Base-by-base conservation (phyloP, 2,329 filamentous ascomycete species). In the Cryoendolithus antarcticus region DNA sequence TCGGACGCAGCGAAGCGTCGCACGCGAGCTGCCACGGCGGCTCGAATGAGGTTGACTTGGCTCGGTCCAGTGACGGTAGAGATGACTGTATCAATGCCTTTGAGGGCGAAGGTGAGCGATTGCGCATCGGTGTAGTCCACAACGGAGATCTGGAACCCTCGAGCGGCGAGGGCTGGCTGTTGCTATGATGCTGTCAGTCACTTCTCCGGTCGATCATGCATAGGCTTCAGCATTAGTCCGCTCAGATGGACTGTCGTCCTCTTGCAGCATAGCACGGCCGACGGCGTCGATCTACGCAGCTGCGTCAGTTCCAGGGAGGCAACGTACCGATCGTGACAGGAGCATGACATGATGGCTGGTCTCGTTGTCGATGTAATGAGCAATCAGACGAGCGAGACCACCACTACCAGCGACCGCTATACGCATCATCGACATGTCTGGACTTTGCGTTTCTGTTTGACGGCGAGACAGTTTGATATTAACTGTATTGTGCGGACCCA, bases 1-100 rank as follows among this genome's bases (percentile, higher is more conserved):
- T 86, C 82, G 5, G 81, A 80, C 1, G 82, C 81, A 3, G 83
- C 76, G 52, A 86, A 86, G 29, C 75, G 70, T 10, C 72, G 70
- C 2, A 86, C 81, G 11, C 73, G 67, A 11, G 71, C 74, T 37
- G 69, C 64, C 10, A 77, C 72, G 1, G 82, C 80, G 2, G 82
- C 81, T 48, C 81, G 75, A 56, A 86, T 85, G 27, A 86, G 70
- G 44, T 75, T 74, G 33, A 85, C 66, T 54, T 86, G 82, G 24
- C 77, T 66, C 11, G 61, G 62, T 3, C 79, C 80, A 2, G 72
- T 72, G 35, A 86, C 74, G 1, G 81, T 86, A 1, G 81, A 86
- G 40, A 86, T 81, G 49, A 86, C 73, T 8, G 83, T 71, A 57
- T 86, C 79, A 32, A 84, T 71, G 8, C 82, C 82, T 42, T 71